Evolutionary conservation across 2,329 filamentous ascomycete genomes (phyloP).

Genomic region (Colletotrichum scovillei): DNA sequence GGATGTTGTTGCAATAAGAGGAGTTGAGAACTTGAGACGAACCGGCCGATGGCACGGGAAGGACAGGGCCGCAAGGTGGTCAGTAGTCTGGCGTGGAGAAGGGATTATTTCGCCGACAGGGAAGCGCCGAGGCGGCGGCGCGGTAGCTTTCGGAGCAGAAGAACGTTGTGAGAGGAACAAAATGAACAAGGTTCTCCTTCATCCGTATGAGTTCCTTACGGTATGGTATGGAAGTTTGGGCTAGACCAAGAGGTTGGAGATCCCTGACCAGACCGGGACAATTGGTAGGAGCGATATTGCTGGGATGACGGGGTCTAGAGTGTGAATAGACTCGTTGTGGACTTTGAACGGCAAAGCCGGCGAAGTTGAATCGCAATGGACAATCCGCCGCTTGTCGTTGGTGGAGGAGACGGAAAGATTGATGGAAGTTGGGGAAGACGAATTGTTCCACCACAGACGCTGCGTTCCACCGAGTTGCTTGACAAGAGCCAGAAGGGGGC

Average conservation of each 20-base stretch:
- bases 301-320: constrained; percentile 13
- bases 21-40: constrained; percentile 30
- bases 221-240: constrained; percentile 13
- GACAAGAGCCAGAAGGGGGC: constrained; percentile 29
- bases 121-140: constrained; percentile 18
- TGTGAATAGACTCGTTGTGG: constrained; percentile 21
- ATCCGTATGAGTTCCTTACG: neutral
- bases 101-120: constrained; percentile 28
- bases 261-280: constrained; percentile 21
- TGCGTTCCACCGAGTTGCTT: constrained; percentile 30
- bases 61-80: constrained; percentile 25
- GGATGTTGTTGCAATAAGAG: constrained; percentile 32
- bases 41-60: constrained; percentile 33
- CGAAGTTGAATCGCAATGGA: constrained; percentile 13
- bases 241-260: constrained; percentile 28
- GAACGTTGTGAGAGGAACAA: constrained; percentile 5
- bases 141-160: constrained; percentile 8
- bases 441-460: constrained; percentile 39
- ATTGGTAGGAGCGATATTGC: constrained; percentile 30
- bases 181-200: neutral
- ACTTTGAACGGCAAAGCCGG: constrained; percentile 25
- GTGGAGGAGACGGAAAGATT: constrained; percentile 37
- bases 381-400: constrained; percentile 34
- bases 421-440: constrained; percentile 33
- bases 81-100: constrained; percentile 7